phyloP scores from a whole-genome alignment of 2,329 filamentous ascomycete genomes.

The Phoma sp. region DNA sequence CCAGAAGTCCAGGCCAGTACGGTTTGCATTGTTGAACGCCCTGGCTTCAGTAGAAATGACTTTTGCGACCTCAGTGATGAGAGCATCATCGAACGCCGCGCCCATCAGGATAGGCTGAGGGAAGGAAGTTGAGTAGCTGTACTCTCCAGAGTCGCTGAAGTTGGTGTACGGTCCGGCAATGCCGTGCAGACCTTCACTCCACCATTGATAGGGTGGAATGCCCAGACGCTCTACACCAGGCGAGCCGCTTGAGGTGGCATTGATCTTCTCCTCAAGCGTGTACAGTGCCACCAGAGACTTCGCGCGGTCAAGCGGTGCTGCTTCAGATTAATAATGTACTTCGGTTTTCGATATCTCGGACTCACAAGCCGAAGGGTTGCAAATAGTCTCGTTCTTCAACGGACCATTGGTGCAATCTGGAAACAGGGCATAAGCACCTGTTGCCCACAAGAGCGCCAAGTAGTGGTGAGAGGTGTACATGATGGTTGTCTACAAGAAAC shows the following conservation, averaged over 20 bases:
- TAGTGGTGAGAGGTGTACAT: slow-evolving; percentile 21
- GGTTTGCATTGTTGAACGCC: slow-evolving; percentile 67
- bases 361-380: slow-evolving; percentile 52
- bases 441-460: slow-evolving; percentile 14
- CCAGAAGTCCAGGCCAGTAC: slow-evolving; percentile 11
- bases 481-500: background rate
- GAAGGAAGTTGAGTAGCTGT: slow-evolving; percentile 68
- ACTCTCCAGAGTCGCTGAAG: slow-evolving; percentile 62
- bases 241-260: slow-evolving; percentile 56
- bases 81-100: slow-evolving; percentile 67
- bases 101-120: slow-evolving; percentile 68
- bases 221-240: slow-evolving; percentile 58
- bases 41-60: slow-evolving; percentile 67
- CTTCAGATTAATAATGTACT: background rate
- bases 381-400: slow-evolving; percentile 58
- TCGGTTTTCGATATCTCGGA: background rate
- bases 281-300: slow-evolving; percentile 34
- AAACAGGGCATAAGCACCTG: slow-evolving; percentile 43
- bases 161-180: slow-evolving; percentile 63
- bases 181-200: slow-evolving; percentile 68
- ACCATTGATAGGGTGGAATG: slow-evolving; percentile 60
- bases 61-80: slow-evolving; percentile 64
- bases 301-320: slow-evolving; percentile 35
- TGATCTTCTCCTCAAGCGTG: slow-evolving; percentile 54
- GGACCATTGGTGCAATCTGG: slow-evolving; percentile 61